Percentiles rank a stretch among this genome's conserved stretches.
These are phyloP conservation scores for Diutina sp. DNA, from an alignment of 1,139 yeast genomes.

Conservation along the genomic window DNA sequence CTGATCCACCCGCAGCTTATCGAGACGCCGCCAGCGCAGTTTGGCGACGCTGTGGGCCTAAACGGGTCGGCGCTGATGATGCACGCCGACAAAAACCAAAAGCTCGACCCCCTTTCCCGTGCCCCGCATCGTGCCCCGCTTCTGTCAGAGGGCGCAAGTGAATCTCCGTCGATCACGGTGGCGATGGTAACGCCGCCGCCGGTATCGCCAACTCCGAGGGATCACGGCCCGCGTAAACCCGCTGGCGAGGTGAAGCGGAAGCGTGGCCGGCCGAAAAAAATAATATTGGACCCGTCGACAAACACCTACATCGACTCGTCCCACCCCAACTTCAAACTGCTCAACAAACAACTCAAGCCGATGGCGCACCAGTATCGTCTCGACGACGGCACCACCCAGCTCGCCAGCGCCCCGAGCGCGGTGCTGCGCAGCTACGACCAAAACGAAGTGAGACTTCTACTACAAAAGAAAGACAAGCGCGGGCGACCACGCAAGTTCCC, in stretches of 20 bases:
- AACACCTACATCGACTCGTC: constrained; percentile 31
- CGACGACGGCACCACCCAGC: constrained; percentile 1
- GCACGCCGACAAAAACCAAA: background rate
- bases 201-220: background rate
- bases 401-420: background rate
- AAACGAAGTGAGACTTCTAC: constrained; percentile 24
- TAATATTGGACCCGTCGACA: constrained; percentile 28
- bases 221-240: constrained; percentile 3
- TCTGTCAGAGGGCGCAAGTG: background rate
- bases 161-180: background rate
- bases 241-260: constrained; percentile 18
- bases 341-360: constrained; percentile 21
- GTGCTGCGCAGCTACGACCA: constrained; percentile 9
- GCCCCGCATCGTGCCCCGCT: background rate
- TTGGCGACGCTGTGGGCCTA: background rate
- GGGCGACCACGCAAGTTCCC: constrained; percentile 44
- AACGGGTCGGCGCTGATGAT: background rate
- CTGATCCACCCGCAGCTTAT: background rate
- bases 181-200: background rate
- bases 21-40: background rate
- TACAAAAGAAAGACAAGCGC: constrained; percentile 29
- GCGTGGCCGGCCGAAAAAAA: constrained; percentile 34
- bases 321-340: constrained; percentile 30
- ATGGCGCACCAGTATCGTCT: background rate
- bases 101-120: background rate